phyloP scores from a whole-genome alignment of 345 rosid genomes.

The Corchorus olitorius region DNA sequence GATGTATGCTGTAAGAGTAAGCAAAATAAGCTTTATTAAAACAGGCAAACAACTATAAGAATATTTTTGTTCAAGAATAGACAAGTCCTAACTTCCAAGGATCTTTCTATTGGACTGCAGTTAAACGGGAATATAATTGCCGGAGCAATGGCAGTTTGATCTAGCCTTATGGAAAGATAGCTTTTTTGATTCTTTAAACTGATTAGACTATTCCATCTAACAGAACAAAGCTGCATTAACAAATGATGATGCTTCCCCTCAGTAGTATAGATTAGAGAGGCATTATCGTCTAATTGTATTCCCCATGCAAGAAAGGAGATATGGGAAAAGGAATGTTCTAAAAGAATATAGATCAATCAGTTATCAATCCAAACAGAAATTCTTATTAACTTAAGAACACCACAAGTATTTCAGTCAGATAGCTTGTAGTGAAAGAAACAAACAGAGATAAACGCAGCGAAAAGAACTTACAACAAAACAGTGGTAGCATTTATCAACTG shows the following conservation, averaged over 20 bases:
- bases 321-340: neutral
- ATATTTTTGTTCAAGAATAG: neutral
- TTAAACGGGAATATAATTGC: too few relatives aligned
- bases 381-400: neutral
- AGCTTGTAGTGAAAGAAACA: neutral
- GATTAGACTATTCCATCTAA: neutral
- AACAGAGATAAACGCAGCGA: neutral
- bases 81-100: too few relatives aligned
- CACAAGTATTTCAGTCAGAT: neutral
- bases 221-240: neutral
- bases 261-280: constrained; percentile 55
- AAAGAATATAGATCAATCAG: neutral
- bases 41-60: neutral
- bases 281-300: constrained; percentile 47
- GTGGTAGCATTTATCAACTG: constrained; percentile 65
- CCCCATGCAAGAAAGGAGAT: constrained; percentile 31
- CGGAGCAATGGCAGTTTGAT: neutral
- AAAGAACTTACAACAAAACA: constrained; percentile 59
- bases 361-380: neutral
- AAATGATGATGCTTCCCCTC: constrained; percentile 13
- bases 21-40: too few relatives aligned
- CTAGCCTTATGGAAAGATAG: neutral
- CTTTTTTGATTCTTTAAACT: neutral
- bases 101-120: too few relatives aligned
- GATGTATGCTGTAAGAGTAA: too few relatives aligned